Evolutionary conservation across 2,329 filamentous ascomycete genomes (phyloP), one percentile per base, ranked within the genome.

Genomic region (Phialemonium atrogriseum): DNA sequence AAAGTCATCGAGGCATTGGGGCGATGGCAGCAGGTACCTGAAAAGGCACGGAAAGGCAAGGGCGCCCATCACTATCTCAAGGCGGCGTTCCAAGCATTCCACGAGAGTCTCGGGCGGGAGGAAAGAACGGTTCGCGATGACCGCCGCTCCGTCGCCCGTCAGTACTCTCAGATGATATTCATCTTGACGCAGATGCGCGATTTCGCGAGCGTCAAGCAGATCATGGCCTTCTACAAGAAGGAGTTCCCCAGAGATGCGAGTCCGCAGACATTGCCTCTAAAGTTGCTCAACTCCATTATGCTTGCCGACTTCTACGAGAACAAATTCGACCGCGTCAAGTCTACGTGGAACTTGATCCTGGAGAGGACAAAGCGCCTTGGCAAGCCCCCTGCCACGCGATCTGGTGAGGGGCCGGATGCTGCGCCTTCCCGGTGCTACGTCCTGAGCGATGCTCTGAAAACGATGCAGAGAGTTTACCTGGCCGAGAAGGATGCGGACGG

Each of bases 211-310:
- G 49, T 62, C 25, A 52, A 62, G 19, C 55, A 64, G 27, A 59
- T 66, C 34, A 60, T 68, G 20, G 51, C 64, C 4, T 54, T 65
- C 11, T 73, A 74, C 44, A 69, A 33, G 61, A 65, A 34, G 45
- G 80, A 29, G 66, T 80, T 41, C 7, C 45, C 47, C 10, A 22
- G 33, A 16, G 30, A 37, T 14, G 21, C 27, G 7, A 37, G 34
- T 10, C 28, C 77, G 5, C 70, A 73, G 11, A 56, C 69, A 38
- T 58, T 72, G 33, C 56, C 85, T 5, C 66, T 79, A 41, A 58
- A 35, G 11, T 56, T 88, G 33, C 56, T 84, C 14, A 65, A 67
- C 30, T 68, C 78, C 7, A 55, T 89, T 36, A 88, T 94, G 80
- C 60, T 68, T 14, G 67, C 75, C 1, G 70, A 83, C 47, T 59